A percentile compares a stretch with the other conserved stretches of the same genome.
These are phyloP conservation scores for Sequoia sempervirens DNA, from an alignment of 75 land plant species.

Conservation along the genomic window DNA sequence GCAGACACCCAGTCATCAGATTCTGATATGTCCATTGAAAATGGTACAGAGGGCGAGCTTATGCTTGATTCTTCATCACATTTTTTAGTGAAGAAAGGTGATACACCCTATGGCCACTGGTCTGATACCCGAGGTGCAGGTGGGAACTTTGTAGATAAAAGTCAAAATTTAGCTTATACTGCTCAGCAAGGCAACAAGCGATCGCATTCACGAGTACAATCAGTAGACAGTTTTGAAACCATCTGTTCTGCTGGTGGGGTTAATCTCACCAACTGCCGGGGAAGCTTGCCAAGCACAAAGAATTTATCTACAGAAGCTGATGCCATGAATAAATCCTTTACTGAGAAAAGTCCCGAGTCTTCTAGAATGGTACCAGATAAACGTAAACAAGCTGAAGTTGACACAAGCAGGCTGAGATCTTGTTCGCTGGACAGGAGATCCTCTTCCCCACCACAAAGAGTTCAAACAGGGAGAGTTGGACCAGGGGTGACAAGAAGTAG, in stretches of 20 bases:
- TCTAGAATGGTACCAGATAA: neutral
- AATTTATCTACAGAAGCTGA: neutral
- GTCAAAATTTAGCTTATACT: neutral
- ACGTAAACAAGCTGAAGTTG: neutral
- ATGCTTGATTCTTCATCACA: neutral
- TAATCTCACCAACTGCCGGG: neutral
- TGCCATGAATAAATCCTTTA: neutral
- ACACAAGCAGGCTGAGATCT: neutral
- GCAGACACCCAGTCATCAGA: constrained; percentile 32
- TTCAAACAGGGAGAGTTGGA: constrained; percentile 27
- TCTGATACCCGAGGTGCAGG: neutral
- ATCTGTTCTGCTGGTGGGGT: neutral
- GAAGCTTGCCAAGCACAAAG: neutral
- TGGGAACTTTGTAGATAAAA: neutral
- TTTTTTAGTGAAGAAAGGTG: neutral
- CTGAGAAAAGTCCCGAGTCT: neutral
- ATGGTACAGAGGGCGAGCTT: constrained; percentile 12
- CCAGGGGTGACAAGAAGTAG: constrained; percentile 22
- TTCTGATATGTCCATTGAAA: constrained; percentile 72
- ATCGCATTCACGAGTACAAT: constrained; percentile 1
- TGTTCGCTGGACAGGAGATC: constrained; percentile 13
- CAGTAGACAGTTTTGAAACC: neutral
- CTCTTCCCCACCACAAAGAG: constrained; percentile 28
- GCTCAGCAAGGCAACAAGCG: neutral
- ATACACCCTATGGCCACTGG: neutral